A percentile compares a stretch with the other conserved stretches of the same genome.
Conservation (phyloP, 805 yeast genomes). For the Pichia californica region DNA sequence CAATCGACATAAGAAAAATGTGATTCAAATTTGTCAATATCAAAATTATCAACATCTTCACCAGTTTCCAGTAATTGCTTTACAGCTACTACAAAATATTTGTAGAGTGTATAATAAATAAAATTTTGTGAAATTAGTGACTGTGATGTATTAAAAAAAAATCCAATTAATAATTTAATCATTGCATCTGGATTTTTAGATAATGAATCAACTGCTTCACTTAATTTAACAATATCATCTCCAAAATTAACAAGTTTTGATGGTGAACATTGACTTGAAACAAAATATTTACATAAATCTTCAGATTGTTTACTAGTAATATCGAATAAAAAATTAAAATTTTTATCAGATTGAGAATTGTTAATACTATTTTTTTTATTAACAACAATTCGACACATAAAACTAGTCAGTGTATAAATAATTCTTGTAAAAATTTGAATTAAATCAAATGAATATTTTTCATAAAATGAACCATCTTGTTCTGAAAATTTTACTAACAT, state of each 20-base stretch:
- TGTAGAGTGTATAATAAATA: slow-evolving; percentile 24
- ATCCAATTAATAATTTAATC: slow-evolving; percentile 21
- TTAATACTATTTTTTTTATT: slow-evolving; percentile 1
- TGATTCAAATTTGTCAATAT: slow-evolving; percentile 5
- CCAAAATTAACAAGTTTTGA: background rate
- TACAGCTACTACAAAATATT: slow-evolving; percentile 16
- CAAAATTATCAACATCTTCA: slow-evolving; percentile 3
- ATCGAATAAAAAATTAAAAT: slow-evolving; percentile 9
- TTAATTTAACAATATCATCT: slow-evolving; percentile 2
- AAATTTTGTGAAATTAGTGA: slow-evolving; percentile 23
- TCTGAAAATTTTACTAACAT: slow-evolving; percentile 10
- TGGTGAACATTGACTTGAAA: background rate
- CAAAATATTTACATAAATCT: slow-evolving; percentile 4
- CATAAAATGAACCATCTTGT: slow-evolving; percentile 8
- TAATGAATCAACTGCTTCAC: slow-evolving; percentile 12
- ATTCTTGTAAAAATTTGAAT: slow-evolving; percentile 18
- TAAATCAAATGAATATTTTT: slow-evolving; percentile 20
- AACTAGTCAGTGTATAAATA: slow-evolving; percentile 12
- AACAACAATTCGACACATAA: slow-evolving; percentile 12
- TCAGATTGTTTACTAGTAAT: slow-evolving; percentile 5
- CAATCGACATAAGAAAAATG: slow-evolving; percentile 9
- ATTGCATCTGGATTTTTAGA: slow-evolving; percentile 16
- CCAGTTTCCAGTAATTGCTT: slow-evolving; percentile 9
- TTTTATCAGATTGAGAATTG: background rate
- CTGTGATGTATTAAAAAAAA: slow-evolving; percentile 26